A percentile compares a stretch with the other conserved stretches of the same genome.
Evolutionary conservation across 2,329 filamentous ascomycete genomes (phyloP).

Genomic region (Scytalidium sp.): DNA sequence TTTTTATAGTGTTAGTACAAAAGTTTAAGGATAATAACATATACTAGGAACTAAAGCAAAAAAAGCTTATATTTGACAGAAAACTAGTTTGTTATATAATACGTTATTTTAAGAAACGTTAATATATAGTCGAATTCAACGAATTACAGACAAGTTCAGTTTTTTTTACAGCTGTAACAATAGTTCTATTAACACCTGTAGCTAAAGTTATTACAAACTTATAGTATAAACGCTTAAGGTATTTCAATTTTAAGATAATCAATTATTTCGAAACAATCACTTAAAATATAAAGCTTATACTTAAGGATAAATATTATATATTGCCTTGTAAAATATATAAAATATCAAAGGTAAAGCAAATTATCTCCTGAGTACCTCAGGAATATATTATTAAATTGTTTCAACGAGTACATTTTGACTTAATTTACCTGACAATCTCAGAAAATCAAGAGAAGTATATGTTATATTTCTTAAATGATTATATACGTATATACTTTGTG

Average conservation of each 20-base stretch:
- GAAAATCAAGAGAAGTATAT: not conserved
- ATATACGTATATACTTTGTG: not conserved
- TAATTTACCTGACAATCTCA: not conserved
- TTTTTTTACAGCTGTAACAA: not conserved
- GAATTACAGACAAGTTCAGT: no score
- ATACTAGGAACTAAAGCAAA: no score
- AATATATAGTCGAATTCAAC: no score
- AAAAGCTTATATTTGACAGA: no score
- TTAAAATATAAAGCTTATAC: not conserved
- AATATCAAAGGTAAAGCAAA: not conserved
- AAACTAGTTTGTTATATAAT: no score
- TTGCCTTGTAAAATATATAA: not conserved
- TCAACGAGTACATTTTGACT: not conserved
- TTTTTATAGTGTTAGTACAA: no score
- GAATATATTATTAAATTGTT: not conserved
- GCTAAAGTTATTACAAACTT: not conserved
- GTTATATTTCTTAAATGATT: not conserved
- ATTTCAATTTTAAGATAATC: not conserved
- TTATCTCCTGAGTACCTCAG: not conserved
- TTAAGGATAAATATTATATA: not conserved
- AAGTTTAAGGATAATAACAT: no score
- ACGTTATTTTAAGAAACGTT: no score
- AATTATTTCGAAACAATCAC: not conserved
- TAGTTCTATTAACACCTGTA: not conserved
- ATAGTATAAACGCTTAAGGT: not conserved